Evolutionary conservation across 768 basidiomycete species (phyloP), one percentile per base, ranked within the genome.

Genomic region (Lentinula guzmanii): DNA sequence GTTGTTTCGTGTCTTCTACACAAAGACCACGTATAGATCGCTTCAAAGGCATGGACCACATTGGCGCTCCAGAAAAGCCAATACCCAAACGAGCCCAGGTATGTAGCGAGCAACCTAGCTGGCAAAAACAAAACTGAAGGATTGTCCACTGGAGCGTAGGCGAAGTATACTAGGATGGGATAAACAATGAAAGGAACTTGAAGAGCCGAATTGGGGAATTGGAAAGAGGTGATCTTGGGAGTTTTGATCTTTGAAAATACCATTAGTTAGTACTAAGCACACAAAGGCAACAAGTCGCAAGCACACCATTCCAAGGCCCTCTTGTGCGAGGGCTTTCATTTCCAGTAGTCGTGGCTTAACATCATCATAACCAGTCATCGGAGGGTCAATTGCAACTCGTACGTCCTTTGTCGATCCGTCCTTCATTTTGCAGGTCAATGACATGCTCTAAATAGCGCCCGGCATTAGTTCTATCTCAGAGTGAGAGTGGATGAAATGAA

Each of bases 281-380:
- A 28, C 28, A 28, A 28, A 28, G 28, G 28, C 28, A 28, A 28
- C 61, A 28, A n/a, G 11, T 16, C 5, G 2, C 33, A 48, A 6
- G 71, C 84, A 28, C 60, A 88, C 90, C 88, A 90, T 91, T 31
- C 91, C 91, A 16, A 93, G 79, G 1, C 84, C 80, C 68, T 90
- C 90, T 68, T 93, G 89, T 0, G 91, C 89, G 28, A 89, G 78
- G 0, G 85, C 85, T 68, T 91, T 92, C 91, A 93, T 93, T 60
- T 83, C 78, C 21, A 93, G 73, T 24, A 93, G 70, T 8, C 91
- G 83, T 2, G 90, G 89, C 68, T 91, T 92, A 28, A 93, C 90
- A 39, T 91, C 91, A 1, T 90, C 87, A 67, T 93, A 93, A 0
- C 87, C 85, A 3, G 75, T 66, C 34, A 94, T 75, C 2, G 87